A percentile compares a stretch with the other conserved stretches of the same genome.
Conservation (phyloP, 306 rosid species). For the Dryas drummondii region DNA sequence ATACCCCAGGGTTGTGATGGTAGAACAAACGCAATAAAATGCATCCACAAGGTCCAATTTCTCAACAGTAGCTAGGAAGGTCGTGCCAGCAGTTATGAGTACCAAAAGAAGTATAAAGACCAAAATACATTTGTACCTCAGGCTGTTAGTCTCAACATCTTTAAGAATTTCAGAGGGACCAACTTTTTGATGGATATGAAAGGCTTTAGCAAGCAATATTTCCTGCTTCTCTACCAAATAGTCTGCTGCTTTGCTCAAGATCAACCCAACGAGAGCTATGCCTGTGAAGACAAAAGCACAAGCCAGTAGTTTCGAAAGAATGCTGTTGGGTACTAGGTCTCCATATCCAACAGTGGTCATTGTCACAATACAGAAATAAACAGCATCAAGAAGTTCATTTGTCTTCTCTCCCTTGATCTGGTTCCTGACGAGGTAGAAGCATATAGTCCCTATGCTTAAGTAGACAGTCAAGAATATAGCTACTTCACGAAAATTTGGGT, state of each 20-base stretch:
- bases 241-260: conserved; percentile 44
- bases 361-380: conserved; percentile 50
- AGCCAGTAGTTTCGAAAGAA: conserved; percentile 41
- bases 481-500: conserved; percentile 33
- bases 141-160: conserved; percentile 28
- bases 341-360: conserved; percentile 64
- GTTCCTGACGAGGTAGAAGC: conserved; percentile 41
- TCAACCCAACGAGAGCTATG: conserved; percentile 39
- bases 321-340: conserved; percentile 43
- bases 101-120: conserved; percentile 34
- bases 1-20: conserved; percentile 52
- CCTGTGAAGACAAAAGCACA: conserved; percentile 54
- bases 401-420: conserved; percentile 48
- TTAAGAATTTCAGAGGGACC: conserved; percentile 2
- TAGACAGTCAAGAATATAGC: conserved; percentile 28
- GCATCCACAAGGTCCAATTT: conserved; percentile 44
- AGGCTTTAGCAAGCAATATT: conserved; percentile 31
- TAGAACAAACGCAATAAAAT: conserved; percentile 53
- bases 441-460: conserved; percentile 40
- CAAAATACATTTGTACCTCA: conserved; percentile 40
- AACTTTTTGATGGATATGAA: conserved; percentile 18
- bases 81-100: conserved; percentile 38
- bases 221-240: conserved; percentile 49
- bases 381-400: conserved; percentile 39
- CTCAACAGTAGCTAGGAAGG: conserved; percentile 35